A percentile compares a stretch with the other conserved stretches of the same genome.
These are phyloP conservation scores for Talaromyces stipitatus DNA, from an alignment of 495 filamentous ascomycete species.

Conservation along the genomic window DNA sequence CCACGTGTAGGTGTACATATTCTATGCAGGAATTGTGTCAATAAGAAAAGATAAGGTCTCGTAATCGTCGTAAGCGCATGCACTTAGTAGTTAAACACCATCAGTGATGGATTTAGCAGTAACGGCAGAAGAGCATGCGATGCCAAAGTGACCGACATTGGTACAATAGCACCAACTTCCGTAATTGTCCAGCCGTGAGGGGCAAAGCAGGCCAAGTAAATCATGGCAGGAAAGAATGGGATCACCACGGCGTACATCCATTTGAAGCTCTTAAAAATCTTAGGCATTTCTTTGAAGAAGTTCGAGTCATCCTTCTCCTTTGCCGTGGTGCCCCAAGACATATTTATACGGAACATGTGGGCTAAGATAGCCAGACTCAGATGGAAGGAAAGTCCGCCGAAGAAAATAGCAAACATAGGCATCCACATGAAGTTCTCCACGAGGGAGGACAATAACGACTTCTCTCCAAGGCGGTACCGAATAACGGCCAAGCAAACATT, in stretches of 20 bases:
- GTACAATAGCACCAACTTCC: conserved; percentile 75
- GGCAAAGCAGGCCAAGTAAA: conserved; percentile 56
- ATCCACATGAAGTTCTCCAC: conserved; percentile 61
- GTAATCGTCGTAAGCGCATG: not conserved
- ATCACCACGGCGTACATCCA: conserved; percentile 62
- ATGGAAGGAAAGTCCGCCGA: conserved; percentile 40
- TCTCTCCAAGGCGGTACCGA: conserved; percentile 36
- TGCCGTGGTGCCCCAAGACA: conserved; percentile 41
- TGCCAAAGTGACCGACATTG: conserved; percentile 63
- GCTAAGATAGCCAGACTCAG: conserved; percentile 33
- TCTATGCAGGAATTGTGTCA: not conserved
- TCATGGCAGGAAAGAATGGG: conserved; percentile 55
- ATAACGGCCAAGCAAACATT: conserved; percentile 37
- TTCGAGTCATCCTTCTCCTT: conserved; percentile 61
- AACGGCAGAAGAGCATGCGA: conserved; percentile 67
- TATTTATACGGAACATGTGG: conserved; percentile 43
- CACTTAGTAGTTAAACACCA: conserved; percentile 70
- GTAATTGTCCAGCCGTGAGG: conserved; percentile 62
- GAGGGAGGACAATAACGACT: conserved; percentile 31
- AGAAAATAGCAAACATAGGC: conserved; percentile 39
- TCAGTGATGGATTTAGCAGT: conserved; percentile 68
- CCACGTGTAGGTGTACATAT: not conserved
- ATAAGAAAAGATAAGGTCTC: not conserved
- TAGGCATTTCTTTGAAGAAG: conserved; percentile 75
- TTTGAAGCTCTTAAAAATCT: conserved; percentile 69